Base-by-base conservation (phyloP, 2,329 filamentous ascomycete genomes). In the Pezicula neosporulosa region DNA sequence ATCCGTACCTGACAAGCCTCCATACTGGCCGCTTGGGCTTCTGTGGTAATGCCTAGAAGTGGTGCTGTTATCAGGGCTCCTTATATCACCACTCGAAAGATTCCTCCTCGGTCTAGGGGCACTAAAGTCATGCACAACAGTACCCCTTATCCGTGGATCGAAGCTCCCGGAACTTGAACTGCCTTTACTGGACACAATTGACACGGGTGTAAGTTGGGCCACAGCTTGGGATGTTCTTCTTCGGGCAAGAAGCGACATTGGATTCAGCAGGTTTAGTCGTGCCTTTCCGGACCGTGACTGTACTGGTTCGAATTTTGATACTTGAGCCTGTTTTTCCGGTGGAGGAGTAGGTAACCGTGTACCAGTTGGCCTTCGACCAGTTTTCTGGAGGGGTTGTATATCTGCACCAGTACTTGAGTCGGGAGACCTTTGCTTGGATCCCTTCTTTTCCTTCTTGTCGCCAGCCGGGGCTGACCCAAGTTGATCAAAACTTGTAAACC, bases 101-200 rank as follows among this genome's bases (percentile, higher is more conserved):
- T 70, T 66, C 43, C 67, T 75, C 54, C 71, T 75, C 21, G 73
- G 74, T 46, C 81, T 72, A 1, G 82, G 83, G 0, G 80, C 81
- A 60, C 82, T 86, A 60, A 85, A 87, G 64, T 83, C 84, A 63
- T 87, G 85, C 46, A 86, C 77, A 44, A 76, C 73, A 7, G 80
- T 87, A 45, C 81, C 85, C 60, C 76, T 77, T 56, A 87, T 87
- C 9, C 81, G 75, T 16, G 83, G 83, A 59, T 86, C 83, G 58
- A 85, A 84, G 63, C 19, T 69, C 67, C 43, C 69, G 58, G 27
- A 55, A 47, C 47, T 59, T 19, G 51, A 58, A 52, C 50, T 58
- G 53, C 48, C 52, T 47, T 47, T 50, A 28, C 42, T 55, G 9
- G 55, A 55, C 24, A 53, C 56, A 21, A 62, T 53, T 27, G 61